Conservation (phyloP, 805 yeast species). For the Candida silvicultrix region DNA sequence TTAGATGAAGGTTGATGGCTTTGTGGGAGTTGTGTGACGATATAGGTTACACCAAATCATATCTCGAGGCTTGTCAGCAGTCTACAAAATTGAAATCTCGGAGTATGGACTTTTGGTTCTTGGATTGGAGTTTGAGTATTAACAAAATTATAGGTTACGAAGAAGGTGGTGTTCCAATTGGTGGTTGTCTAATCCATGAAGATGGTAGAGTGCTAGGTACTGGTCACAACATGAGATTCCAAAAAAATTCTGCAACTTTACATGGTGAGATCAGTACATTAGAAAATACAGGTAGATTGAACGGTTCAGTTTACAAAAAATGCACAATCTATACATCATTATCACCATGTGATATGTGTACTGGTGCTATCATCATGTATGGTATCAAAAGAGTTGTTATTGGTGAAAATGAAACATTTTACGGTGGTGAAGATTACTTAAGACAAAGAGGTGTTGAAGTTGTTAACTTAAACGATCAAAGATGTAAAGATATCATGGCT, state of each 20-base stretch:
- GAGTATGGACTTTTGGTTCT: too few relatives aligned
- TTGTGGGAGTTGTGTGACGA: too few relatives aligned
- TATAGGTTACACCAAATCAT: too few relatives aligned
- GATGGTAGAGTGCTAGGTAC: conserved; percentile 80
- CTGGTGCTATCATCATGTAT: conserved; percentile 87
- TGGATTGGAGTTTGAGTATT: too few relatives aligned
- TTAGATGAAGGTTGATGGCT: background rate
- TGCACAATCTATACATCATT: conserved; percentile 93
- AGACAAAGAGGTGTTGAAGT: conserved; percentile 63
- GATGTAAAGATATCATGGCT: conserved; percentile 68
- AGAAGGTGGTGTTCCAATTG: conserved; percentile 93
- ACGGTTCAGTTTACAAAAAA: conserved; percentile 69
- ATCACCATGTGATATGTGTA: conserved; percentile 93
- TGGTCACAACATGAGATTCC: conserved; percentile 90
- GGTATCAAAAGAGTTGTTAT: conserved; percentile 82
- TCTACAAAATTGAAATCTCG: too few relatives aligned
- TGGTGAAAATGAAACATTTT: conserved; percentile 81
- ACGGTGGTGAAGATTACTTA: conserved; percentile 80
- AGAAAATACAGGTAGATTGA: conserved; percentile 86
- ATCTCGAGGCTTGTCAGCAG: too few relatives aligned
- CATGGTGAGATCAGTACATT: conserved; percentile 92
- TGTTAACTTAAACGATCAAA: conserved; percentile 49
- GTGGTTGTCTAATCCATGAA: conserved; percentile 65
- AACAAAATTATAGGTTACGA: too few relatives aligned
- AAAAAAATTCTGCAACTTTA: conserved; percentile 72